Base-by-base conservation (phyloP, 306 rosid genomes). In the Castanopsis chinensis region DNA sequence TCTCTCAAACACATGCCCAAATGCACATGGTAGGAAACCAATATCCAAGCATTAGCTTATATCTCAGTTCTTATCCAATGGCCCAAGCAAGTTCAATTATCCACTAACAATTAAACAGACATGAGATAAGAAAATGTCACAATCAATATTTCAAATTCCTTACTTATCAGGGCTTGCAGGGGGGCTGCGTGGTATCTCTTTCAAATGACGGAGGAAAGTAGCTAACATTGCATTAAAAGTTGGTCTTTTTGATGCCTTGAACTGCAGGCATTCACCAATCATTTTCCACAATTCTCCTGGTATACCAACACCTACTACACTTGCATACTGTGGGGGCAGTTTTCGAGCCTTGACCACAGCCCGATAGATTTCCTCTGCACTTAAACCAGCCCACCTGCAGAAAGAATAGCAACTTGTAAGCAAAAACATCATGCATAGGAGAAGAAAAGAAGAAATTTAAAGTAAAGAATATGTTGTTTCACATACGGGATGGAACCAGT, bases 401-500 rank as follows among this genome's bases (percentile, higher is more conserved):
- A 86, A 82, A 6, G 64, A 85, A 85, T 71, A 78, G 72, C 76
- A 80, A 74, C 37, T 71, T 79, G 37, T 52, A 74, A 79, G 85
- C 80, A 79, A 61, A 30, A 82, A 75, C 43, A 76, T 71, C 28
- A 81, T 82, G 74, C 27, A 71, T 58, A 59, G 76, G 64, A 41
- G 61, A 75, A 83, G 53, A 78, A 37, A 79, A 67, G 41, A 30
- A 85, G 41, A 84, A 82, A 43, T n/a, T 75, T 61, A 63, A 83
- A 80, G 74, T 82, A 82, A 70, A 85, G 79, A 79, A 80, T 71
- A 67, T 80, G 84, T 77, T 80, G 86, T 82, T 76, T 83, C 85
- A 95, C 99, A 45, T 95, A 95, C 99, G 99, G 99, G 83, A 90
- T 87, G 77, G 99, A 84, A 87, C 99, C 97, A 73, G 99, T 95